Evolutionary conservation across 768 basidiomycete genomes (phyloP).

Genomic region (Boletus sp.): DNA sequence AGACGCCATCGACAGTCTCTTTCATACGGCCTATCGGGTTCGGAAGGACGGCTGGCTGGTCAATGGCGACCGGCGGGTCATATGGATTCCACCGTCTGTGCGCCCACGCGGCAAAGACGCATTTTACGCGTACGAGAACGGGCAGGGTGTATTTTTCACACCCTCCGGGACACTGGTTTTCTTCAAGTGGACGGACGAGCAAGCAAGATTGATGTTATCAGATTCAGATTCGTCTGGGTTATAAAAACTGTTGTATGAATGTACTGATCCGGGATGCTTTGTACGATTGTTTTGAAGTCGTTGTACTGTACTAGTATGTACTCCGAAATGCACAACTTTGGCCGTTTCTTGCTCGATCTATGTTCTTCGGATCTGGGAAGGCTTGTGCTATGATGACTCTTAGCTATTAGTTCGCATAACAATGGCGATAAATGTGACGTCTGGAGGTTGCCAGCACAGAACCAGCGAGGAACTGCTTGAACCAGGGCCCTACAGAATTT

Average conservation of each 20-base stretch:
- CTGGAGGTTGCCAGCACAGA: too few relatives aligned
- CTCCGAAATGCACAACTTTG: too few relatives aligned
- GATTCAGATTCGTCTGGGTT: neutral
- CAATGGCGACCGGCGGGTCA: slow-evolving; percentile 2
- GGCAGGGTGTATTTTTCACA: neutral
- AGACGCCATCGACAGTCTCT: slow-evolving; percentile 2
- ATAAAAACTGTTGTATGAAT: neutral
- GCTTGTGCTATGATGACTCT: too few relatives aligned
- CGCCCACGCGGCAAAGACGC: slow-evolving; percentile 1
- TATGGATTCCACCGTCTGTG: neutral
- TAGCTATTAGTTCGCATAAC: too few relatives aligned
- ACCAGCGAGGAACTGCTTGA: too few relatives aligned
- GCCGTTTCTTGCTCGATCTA: too few relatives aligned
- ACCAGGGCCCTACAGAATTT: too few relatives aligned
- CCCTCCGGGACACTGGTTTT: neutral
- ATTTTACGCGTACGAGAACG: slow-evolving; percentile 3
- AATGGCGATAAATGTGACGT: too few relatives aligned
- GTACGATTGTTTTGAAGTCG: too few relatives aligned
- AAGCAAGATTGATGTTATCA: neutral
- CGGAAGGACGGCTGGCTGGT: slow-evolving; percentile 15
- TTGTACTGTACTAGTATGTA: too few relatives aligned
- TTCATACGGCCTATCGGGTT: slow-evolving; percentile 7
- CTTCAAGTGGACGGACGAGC: neutral
- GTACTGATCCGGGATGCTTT: neutral
- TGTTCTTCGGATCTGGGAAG: too few relatives aligned